Percentiles rank a stretch among this genome's conserved stretches.
Conservation (phyloP, 345 rosid genomes). For the Citrus glauca region DNA sequence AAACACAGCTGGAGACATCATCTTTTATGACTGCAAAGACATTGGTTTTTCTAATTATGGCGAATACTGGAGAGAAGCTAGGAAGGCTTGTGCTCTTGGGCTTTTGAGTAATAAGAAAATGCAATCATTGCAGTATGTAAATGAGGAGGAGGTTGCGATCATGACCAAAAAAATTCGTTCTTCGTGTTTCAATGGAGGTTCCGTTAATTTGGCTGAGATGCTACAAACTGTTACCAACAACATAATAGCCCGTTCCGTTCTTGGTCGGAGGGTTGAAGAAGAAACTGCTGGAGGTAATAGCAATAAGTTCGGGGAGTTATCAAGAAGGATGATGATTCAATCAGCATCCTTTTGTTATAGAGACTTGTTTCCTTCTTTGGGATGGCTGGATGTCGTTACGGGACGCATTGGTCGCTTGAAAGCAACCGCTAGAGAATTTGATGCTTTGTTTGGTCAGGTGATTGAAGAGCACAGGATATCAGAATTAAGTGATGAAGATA, state of each 20-base stretch:
- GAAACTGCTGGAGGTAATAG: constrained; percentile 1
- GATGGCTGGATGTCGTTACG: constrained; percentile 17
- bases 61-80: constrained; percentile 14
- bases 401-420: constrained; percentile 11
- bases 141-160: constrained; percentile 21
- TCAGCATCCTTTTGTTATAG: not conserved
- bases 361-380: constrained; percentile 18
- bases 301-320: constrained; percentile 12
- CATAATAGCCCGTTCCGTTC: constrained; percentile 12
- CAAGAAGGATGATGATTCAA: not conserved
- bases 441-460: constrained; percentile 18
- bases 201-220: constrained; percentile 10
- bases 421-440: constrained; percentile 9
- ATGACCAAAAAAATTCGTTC: constrained; percentile 9
- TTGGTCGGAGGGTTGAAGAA: constrained; percentile 14
- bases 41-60: constrained; percentile 14
- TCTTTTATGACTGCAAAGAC: constrained; percentile 8
- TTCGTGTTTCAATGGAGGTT: not conserved
- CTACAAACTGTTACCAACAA: not conserved
- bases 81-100: no score
- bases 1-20: constrained; percentile 2
- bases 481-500: not conserved
- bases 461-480: constrained; percentile 7
- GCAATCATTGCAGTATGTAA: constrained; percentile 15
- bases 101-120: not conserved